Evolutionary conservation across 768 basidiomycete species (phyloP), one percentile per base, ranked within the genome.

Genomic region (Fomitopsis serialis): DNA sequence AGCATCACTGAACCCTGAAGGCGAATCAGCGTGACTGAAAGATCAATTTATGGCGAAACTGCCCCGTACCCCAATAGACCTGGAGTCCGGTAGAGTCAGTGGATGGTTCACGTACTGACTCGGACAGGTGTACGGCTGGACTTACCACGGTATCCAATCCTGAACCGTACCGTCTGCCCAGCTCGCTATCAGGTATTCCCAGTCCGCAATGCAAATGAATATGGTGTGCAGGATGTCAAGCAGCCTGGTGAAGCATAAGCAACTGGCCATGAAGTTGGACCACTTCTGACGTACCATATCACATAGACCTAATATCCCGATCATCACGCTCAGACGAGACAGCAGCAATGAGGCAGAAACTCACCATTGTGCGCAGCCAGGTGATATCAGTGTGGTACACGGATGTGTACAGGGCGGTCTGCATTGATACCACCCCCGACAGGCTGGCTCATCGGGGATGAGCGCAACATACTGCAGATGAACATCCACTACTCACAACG

Each of bases 91-190:
- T 17, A 22, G 35, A n/a, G n/a, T n/a, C 13, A 9, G 7, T 45
- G 4, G 22, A 32, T 21, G 9, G 13, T n/a, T 3, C 7, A n/a
- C n/a, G n/a, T n/a, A n/a, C n/a, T n/a, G n/a, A n/a, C n/a, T n/a
- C 17, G 36, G 7, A 25, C 35, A 29, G 6, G 35, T 29, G n/a
- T 1, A 37, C 45, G 17, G 24, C 13, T 17, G 37, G n/a, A 8
- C 60, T 48, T 37, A 64, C 66, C 66, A 67, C 46, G 56, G 58
- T 37, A 65, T 67, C n/a, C 46, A 58, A 52, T 65, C 62, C 27
- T 55, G 52, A 19, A 63, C 52, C 25, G 45, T 45, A 9, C 22
- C 17, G 34, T 60, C 53, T 2, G 58, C 60, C 55, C 59, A 67
- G 34, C 62, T 55, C 11, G 48, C 53, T 15, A 67, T 62, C 27